phyloP scores from a whole-genome alignment of 129 eudicot genomes.

The Saposhnikovia divaricata region DNA sequence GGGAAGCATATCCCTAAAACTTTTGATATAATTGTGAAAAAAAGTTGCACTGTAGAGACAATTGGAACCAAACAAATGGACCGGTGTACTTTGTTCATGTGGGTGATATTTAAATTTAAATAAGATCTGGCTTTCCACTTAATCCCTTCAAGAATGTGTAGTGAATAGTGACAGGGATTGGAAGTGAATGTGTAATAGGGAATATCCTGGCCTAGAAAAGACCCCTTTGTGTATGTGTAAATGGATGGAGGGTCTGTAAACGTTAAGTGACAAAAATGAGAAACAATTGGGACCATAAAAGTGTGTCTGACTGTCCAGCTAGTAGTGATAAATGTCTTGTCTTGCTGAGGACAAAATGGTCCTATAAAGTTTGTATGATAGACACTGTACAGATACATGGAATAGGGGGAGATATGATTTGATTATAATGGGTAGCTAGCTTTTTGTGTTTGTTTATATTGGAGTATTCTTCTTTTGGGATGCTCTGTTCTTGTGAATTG shows the following conservation, averaged over 20 bases:
- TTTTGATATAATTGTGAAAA: not conserved
- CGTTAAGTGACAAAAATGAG: not conserved
- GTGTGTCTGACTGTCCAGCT: not conserved
- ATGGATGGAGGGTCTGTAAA: not conserved
- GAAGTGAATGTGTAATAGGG: not conserved
- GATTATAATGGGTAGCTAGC: constrained; percentile 12
- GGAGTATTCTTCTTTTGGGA: constrained; percentile 16
- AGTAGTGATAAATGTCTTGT: not conserved
- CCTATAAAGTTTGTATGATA: not conserved
- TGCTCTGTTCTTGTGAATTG: constrained; percentile 11
- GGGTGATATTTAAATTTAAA: not conserved
- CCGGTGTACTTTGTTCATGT: constrained; percentile 5
- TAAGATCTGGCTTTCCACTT: not conserved
- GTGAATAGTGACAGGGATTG: constrained; percentile 10
- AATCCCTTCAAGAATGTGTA: not conserved
- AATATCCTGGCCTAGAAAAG: constrained; percentile 3
- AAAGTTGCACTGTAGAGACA: constrained; percentile 12
- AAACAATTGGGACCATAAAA: constrained; percentile 8
- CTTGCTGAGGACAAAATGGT: constrained; percentile 7
- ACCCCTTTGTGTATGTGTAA: not conserved
- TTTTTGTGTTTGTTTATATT: constrained; percentile 14
- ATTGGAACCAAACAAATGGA: constrained; percentile 19
- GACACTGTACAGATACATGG: constrained; percentile 7
- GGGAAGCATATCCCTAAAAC: not conserved
- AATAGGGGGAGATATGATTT: constrained; percentile 15